Conservation (phyloP, 352 stramenopile species). For the Plasmopara halstedii region DNA sequence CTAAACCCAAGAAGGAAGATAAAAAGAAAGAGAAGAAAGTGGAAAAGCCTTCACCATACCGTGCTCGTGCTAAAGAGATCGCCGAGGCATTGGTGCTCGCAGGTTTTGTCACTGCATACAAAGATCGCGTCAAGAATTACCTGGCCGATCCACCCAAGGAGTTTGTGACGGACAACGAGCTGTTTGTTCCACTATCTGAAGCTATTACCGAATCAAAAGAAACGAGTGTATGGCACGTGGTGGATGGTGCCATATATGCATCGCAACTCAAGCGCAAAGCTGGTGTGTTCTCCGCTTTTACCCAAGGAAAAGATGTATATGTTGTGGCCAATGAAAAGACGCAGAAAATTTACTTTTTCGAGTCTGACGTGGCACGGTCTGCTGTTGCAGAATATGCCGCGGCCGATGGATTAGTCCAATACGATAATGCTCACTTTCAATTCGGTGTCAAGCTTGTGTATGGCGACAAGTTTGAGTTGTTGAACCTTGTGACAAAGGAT, state of each 20-base stretch:
- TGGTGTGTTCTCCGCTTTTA: conserved; percentile 45
- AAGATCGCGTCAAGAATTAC: conserved; percentile 39
- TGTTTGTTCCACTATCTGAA: conserved; percentile 33
- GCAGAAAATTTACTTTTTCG: conserved; percentile 40
- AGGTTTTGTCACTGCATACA: conserved; percentile 34
- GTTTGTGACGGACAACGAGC: conserved; percentile 37
- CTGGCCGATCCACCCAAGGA: conserved; percentile 26
- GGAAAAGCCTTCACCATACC: conserved; percentile 24
- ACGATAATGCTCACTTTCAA: conserved; percentile 33
- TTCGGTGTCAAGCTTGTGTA: conserved; percentile 40
- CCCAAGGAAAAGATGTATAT: conserved; percentile 49
- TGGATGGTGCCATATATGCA: conserved; percentile 28
- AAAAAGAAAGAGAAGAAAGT: conserved; percentile 24
- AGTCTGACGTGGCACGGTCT: conserved; percentile 26
- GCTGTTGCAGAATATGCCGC: conserved; percentile 23
- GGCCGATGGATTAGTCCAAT: conserved; percentile 33
- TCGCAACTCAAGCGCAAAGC: conserved; percentile 53
- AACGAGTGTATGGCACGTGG: conserved; percentile 27
- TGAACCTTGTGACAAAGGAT: conserved; percentile 34
- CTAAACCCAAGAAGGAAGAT: conserved; percentile 15
- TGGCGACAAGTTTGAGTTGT: conserved; percentile 32
- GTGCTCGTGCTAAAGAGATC: conserved; percentile 29
- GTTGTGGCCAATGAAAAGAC: conserved; percentile 34
- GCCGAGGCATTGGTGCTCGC: conserved; percentile 27
- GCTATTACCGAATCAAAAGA: conserved; percentile 30